Conservation (phyloP, 2,329 filamentous ascomycete species). For the Talaromyces pinophilus region DNA sequence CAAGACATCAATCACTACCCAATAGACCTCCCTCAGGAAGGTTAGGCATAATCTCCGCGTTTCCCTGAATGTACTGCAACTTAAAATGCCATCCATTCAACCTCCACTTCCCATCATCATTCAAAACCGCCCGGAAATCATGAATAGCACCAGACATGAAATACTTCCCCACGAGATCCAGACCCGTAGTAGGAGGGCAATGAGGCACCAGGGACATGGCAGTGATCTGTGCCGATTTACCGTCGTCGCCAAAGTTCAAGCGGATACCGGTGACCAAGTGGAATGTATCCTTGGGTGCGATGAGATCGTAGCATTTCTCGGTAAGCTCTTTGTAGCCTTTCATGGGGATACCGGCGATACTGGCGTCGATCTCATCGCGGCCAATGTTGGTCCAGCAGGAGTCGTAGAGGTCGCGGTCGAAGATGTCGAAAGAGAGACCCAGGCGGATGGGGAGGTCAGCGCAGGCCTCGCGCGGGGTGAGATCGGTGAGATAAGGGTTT, state of each 20-base stretch:
- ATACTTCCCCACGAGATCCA: background rate
- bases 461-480: background rate
- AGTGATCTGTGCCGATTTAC: background rate
- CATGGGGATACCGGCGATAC: background rate
- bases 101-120: background rate
- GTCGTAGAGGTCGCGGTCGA: conserved; percentile 1
- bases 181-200: background rate
- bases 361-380: background rate
- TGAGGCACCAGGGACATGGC: background rate
- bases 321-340: background rate
- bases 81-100: background rate
- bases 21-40: background rate
- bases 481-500: background rate
- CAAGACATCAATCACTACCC: background rate
- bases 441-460: background rate
- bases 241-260: background rate
- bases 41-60: conserved; percentile 1
- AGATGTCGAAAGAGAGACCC: background rate
- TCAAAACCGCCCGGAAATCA: background rate
- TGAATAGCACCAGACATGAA: background rate
- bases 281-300: background rate
- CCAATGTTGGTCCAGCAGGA: background rate
- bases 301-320: background rate
- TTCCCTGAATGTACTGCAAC: background rate
- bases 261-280: background rate